Conservation (phyloP, 2,329 filamentous ascomycete species). For the Cytospora chrysosperma region DNA sequence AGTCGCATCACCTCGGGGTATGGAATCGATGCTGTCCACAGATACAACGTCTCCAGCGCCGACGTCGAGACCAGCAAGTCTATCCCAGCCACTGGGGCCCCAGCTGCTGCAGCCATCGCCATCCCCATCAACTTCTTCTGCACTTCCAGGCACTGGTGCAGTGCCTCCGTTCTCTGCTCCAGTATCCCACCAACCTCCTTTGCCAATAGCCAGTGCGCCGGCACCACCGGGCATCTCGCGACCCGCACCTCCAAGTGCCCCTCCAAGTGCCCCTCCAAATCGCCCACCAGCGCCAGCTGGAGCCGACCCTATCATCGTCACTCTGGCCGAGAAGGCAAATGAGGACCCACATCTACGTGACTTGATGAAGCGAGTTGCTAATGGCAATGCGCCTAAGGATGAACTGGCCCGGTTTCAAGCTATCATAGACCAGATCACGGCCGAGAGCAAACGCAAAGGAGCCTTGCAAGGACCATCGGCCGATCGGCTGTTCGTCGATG, state of each 20-base stretch:
- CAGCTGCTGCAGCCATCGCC: slow-evolving; percentile 31
- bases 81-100: neutral
- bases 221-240: slow-evolving; percentile 16
- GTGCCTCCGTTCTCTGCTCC: slow-evolving; percentile 30
- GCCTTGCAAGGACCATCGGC: slow-evolving; percentile 53
- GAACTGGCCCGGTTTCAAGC: slow-evolving; percentile 75
- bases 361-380: slow-evolving; percentile 80
- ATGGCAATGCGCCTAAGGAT: slow-evolving; percentile 67
- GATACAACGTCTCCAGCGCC: slow-evolving; percentile 22
- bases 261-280: slow-evolving; percentile 8
- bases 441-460: slow-evolving; percentile 53
- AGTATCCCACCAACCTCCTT: slow-evolving; percentile 21
- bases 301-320: slow-evolving; percentile 77
- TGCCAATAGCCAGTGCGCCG: slow-evolving; percentile 18
- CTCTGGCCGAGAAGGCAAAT: slow-evolving; percentile 72
- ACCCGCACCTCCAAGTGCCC: slow-evolving; percentile 4
- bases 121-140: slow-evolving; percentile 30
- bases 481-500: slow-evolving; percentile 54
- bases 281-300: slow-evolving; percentile 30
- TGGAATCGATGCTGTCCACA: slow-evolving; percentile 32
- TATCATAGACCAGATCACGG: slow-evolving; percentile 77
- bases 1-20: slow-evolving; percentile 31
- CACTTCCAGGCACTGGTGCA: slow-evolving; percentile 5
- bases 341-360: slow-evolving; percentile 71
- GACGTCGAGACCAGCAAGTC: slow-evolving; percentile 14